Conservation (phyloP, 192 early-diverging fungal genomes). For the Backusella psychrophila region DNA sequence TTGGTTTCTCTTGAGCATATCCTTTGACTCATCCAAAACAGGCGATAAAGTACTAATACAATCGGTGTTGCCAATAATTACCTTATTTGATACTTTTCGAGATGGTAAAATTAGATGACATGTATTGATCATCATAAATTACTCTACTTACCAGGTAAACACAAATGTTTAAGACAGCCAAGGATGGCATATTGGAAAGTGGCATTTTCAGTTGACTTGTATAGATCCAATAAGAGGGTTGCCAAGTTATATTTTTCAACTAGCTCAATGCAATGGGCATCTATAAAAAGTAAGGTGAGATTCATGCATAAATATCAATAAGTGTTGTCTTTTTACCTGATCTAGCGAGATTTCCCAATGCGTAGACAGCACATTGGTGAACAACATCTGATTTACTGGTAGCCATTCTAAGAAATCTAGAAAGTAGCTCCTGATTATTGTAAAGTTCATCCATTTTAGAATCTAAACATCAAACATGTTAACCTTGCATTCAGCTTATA, state of each 20-base stretch:
- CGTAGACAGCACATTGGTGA: constrained; percentile 49
- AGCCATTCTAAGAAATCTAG: constrained; percentile 45
- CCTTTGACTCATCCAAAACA: constrained; percentile 41
- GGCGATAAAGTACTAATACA: constrained; percentile 43
- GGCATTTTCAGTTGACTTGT: constrained; percentile 42
- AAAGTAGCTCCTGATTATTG: constrained; percentile 38
- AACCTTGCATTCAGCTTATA: neutral
- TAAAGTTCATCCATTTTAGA: constrained; percentile 48
- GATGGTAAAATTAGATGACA: neutral
- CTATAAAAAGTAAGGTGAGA: constrained; percentile 27
- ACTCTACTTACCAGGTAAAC: constrained; percentile 47
- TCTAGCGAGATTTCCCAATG: constrained; percentile 70
- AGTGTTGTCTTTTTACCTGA: constrained; percentile 37
- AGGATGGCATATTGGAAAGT: constrained; percentile 59
- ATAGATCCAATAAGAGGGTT: constrained; percentile 54
- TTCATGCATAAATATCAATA: neutral
- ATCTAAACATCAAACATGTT: constrained; percentile 31
- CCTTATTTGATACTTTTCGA: constrained; percentile 41
- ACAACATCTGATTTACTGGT: constrained; percentile 29
- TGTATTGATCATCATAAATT: neutral
- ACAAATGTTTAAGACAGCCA: constrained; percentile 67
- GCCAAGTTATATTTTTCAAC: constrained; percentile 54
- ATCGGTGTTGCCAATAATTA: constrained; percentile 45
- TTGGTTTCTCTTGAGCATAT: constrained; percentile 54
- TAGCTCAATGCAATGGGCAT: constrained; percentile 60